phyloP scores from a whole-genome alignment of 2,329 filamentous ascomycete genomes.

The Cryphonectria carpinicola region DNA sequence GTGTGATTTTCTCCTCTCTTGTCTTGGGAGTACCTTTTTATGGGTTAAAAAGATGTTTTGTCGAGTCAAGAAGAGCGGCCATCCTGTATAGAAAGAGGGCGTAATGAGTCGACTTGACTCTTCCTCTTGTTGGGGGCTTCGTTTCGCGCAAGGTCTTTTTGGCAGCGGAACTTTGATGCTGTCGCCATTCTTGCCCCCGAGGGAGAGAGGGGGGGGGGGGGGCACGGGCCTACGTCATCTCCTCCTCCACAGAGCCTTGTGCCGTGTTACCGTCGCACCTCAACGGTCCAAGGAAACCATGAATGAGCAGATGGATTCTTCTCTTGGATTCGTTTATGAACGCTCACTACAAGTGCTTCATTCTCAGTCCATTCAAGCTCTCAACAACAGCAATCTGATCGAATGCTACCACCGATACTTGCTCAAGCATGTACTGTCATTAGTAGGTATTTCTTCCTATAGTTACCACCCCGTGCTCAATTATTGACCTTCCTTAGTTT shows the following conservation, averaged over 20 bases:
- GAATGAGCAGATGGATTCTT: not conserved
- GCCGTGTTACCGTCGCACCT: slow-evolving; percentile 7
- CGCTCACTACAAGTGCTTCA: too few species aligned
- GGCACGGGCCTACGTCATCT: slow-evolving; percentile 20
- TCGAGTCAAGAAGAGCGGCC: not conserved
- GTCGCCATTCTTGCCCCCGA: slow-evolving; percentile 1
- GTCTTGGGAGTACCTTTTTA: not conserved
- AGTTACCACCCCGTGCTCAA: too few species aligned
- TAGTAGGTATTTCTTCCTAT: too few species aligned
- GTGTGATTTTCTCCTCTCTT: not conserved
- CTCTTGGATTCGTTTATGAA: not conserved
- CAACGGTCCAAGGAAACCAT: not conserved
- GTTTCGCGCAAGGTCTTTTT: not conserved
- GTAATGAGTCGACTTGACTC: not conserved
- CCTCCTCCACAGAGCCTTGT: slow-evolving; percentile 9
- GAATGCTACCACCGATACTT: too few species aligned
- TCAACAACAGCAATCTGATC: too few species aligned
- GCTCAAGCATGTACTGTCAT: too few species aligned
- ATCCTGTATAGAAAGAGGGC: not conserved
- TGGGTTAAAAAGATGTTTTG: not conserved
- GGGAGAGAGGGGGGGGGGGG: too few species aligned
- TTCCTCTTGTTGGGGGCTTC: not conserved
- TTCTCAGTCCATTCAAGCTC: too few species aligned
- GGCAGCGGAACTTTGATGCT: slow-evolving; percentile 3
- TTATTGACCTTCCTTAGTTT: not conserved